Percentiles rank a stretch among this genome's conserved stretches.
Evolutionary conservation across 371 early-diverging fungal genomes (phyloP).

Genomic region (Rhizopus microsporus): DNA sequence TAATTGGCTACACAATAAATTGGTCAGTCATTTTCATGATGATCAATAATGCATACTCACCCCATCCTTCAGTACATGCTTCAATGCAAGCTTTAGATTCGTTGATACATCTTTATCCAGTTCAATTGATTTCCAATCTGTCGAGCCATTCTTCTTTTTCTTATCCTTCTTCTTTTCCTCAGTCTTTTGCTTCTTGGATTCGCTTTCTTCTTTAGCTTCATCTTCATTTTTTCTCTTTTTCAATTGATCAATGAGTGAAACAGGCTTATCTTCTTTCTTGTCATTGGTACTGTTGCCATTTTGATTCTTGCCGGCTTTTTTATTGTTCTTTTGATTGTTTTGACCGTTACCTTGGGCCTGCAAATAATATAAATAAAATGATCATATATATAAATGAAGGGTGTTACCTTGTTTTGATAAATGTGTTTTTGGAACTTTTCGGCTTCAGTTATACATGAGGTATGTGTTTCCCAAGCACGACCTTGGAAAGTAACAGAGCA

Average conservation of each 20-base stretch:
- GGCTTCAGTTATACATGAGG: slow-evolving; percentile 86
- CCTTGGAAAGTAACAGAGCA: slow-evolving; percentile 88
- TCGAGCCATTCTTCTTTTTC: slow-evolving; percentile 15
- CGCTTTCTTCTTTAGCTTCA: slow-evolving; percentile 5
- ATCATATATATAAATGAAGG: background rate
- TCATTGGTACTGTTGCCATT: slow-evolving; percentile 4
- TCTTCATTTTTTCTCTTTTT: slow-evolving; percentile 41
- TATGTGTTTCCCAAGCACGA: slow-evolving; percentile 75
- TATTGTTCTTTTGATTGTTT: slow-evolving; percentile 24
- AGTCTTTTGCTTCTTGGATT: slow-evolving; percentile 35
- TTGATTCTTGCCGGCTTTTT: slow-evolving; percentile 29
- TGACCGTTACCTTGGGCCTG: slow-evolving; percentile 28
- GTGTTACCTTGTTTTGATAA: slow-evolving; percentile 57
- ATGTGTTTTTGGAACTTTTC: slow-evolving; percentile 85
- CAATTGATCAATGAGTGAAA: slow-evolving; percentile 65
- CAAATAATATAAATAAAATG: slow-evolving; percentile 10
- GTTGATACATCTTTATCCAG: slow-evolving; percentile 28
- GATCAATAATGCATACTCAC: slow-evolving; percentile 8
- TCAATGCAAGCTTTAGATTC: slow-evolving; percentile 32
- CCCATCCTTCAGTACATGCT: slow-evolving; percentile 29
- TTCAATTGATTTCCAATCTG: slow-evolving; percentile 31
- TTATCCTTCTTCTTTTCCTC: slow-evolving; percentile 13
- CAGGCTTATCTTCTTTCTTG: slow-evolving; percentile 28
- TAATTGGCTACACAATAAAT: slow-evolving; percentile 17
- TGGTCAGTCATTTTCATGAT: background rate